Evolutionary conservation across 192 early-diverging fungal genomes (phyloP).

Genomic region (Chytriomyces sp.): DNA sequence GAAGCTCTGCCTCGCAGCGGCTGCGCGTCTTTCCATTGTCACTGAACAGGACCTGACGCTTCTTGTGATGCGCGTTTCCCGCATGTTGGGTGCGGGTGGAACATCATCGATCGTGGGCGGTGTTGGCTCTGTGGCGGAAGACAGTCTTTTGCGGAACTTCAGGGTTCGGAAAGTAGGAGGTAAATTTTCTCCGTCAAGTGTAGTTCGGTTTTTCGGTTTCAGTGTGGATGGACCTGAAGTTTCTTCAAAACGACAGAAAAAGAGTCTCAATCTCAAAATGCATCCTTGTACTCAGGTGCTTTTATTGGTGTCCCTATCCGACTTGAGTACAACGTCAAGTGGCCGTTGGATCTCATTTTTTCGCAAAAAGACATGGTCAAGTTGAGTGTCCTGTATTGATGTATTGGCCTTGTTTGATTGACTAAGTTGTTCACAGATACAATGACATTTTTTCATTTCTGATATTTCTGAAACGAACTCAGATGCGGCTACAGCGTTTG

Average conservation of each 20-base stretch:
- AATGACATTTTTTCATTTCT: slow-evolving; percentile 66
- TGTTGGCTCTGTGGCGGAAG: no score
- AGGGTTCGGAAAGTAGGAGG: no score
- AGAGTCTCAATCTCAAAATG: no score
- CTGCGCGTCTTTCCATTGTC: slow-evolving; percentile 19
- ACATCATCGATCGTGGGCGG: no score
- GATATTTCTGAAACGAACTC: slow-evolving; percentile 57
- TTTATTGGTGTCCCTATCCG: slow-evolving; percentile 55
- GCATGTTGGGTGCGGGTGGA: not conserved
- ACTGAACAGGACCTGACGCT: slow-evolving; percentile 38
- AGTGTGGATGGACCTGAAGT: no score
- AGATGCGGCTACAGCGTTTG: slow-evolving; percentile 52
- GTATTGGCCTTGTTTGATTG: not conserved
- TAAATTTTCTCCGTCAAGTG: no score
- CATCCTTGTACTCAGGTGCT: slow-evolving; percentile 44
- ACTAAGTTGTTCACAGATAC: slow-evolving; percentile 41
- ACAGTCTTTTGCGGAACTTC: no score
- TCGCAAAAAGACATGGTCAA: slow-evolving; percentile 54
- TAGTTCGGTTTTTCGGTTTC: no score
- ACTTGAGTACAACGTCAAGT: slow-evolving; percentile 59
- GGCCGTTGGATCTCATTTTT: slow-evolving; percentile 74
- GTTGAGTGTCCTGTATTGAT: not conserved
- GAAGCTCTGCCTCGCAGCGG: slow-evolving; percentile 34
- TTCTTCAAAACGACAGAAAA: no score
- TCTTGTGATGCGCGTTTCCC: not conserved